Percentiles rank a stretch among this genome's conserved stretches.
phyloP scores from a whole-genome alignment of 495 filamentous ascomycete genomes.

The Clavariopsis aquatica region DNA sequence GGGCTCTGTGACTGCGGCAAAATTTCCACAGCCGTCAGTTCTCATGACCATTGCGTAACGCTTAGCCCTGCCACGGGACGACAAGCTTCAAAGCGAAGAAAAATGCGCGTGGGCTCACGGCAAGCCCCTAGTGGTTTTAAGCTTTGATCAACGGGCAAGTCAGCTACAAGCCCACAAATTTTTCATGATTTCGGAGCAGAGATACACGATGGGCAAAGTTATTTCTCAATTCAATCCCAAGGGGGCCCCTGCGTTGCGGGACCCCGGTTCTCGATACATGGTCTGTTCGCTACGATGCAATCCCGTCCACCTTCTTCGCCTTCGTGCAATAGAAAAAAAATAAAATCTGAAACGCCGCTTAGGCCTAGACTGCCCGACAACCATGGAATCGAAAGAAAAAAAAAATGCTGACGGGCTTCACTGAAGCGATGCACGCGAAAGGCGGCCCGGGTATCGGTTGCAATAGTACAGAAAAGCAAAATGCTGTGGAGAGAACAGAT shows the following conservation, averaged over 20 bases:
- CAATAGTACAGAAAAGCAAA: constrained; percentile 23
- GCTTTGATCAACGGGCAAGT: background rate
- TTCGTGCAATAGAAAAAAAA: background rate
- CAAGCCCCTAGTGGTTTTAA: background rate
- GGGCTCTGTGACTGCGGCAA: background rate
- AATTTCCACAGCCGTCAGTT: background rate
- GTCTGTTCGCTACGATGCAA: constrained; percentile 14
- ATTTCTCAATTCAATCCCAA: constrained; percentile 21
- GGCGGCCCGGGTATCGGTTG: constrained; percentile 33
- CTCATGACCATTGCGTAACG: background rate
- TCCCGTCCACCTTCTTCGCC: background rate
- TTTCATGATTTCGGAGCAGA: background rate
- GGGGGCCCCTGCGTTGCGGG: constrained; percentile 15
- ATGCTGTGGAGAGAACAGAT: background rate
- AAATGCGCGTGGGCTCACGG: background rate
- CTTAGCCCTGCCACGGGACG: background rate
- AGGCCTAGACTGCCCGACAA: background rate
- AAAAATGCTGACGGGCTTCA: constrained; percentile 17
- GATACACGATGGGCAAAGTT: constrained; percentile 10
- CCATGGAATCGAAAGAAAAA: background rate
- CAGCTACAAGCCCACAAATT: background rate
- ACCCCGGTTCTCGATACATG: constrained; percentile 5
- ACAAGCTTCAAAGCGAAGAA: background rate
- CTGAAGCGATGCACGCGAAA: constrained; percentile 1
- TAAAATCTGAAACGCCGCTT: constrained; percentile 4